These are phyloP conservation scores for Quercus bicolor DNA, from an alignment of 306 rosid genomes.

Conservation along the genomic window DNA sequence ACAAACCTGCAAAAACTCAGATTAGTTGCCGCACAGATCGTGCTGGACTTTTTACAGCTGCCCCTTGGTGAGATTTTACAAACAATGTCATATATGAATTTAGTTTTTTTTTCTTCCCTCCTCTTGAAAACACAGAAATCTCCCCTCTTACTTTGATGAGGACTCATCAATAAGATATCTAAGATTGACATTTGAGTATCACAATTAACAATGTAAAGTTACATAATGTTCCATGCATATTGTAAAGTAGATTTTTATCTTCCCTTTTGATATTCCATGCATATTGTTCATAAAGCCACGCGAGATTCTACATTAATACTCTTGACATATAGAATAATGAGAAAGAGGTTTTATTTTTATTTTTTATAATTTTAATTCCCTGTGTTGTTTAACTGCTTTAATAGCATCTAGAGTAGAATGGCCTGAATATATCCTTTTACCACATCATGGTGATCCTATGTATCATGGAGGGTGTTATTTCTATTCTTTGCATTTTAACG, in stretches of 20 bases:
- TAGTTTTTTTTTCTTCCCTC: too few species aligned
- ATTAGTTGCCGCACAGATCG: constrained; percentile 78
- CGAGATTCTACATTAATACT: background rate
- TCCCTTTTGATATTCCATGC: background rate
- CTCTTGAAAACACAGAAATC: background rate
- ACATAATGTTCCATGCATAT: background rate
- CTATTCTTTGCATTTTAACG: background rate
- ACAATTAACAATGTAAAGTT: too few species aligned
- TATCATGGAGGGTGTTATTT: background rate
- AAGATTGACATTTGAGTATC: background rate
- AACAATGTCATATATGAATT: background rate
- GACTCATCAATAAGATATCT: background rate
- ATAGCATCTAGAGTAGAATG: background rate
- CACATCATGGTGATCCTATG: background rate
- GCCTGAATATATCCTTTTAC: background rate
- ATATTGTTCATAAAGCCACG: background rate
- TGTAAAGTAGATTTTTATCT: background rate
- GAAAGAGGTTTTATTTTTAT: background rate
- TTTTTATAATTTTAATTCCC: background rate
- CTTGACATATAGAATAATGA: background rate
- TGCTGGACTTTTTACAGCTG: constrained; percentile 53
- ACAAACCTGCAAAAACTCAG: constrained; percentile 59
- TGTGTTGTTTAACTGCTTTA: background rate
- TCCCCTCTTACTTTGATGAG: background rate
- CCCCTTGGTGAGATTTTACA: constrained; percentile 53